phyloP scores from a whole-genome alignment of 169 alveolate species.

The Toxoplasma gondii region DNA sequence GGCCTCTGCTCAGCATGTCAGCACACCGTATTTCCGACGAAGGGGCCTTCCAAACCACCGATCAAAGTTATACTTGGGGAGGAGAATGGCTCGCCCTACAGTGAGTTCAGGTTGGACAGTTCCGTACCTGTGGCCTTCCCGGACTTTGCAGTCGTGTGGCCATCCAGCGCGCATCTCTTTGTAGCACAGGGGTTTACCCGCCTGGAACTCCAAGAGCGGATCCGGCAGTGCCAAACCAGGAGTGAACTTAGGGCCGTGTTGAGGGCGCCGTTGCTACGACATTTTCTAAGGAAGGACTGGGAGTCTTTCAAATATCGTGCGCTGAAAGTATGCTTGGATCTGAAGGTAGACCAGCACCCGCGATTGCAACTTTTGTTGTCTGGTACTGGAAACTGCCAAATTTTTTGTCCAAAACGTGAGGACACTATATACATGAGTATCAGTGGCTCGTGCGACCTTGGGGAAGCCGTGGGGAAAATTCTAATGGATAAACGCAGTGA shows the following conservation, averaged over 20 bases:
- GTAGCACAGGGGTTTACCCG: constrained; percentile 61
- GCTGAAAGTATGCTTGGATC: constrained; percentile 56
- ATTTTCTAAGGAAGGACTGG: constrained; percentile 63
- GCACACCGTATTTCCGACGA: constrained; percentile 50
- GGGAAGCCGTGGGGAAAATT: background rate
- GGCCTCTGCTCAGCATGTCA: constrained; percentile 61
- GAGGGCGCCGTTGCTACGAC: constrained; percentile 38
- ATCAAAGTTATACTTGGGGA: background rate
- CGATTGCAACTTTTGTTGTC: constrained; percentile 67
- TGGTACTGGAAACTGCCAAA: constrained; percentile 32
- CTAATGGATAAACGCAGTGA: constrained; percentile 45
- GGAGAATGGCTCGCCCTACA: constrained; percentile 19
- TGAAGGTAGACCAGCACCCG: constrained; percentile 67
- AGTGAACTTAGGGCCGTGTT: constrained; percentile 50
- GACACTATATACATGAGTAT: background rate
- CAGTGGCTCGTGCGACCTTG: background rate
- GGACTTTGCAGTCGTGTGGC: constrained; percentile 56
- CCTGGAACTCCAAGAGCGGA: constrained; percentile 52
- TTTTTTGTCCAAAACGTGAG: constrained; percentile 30
- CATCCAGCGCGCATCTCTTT: constrained; percentile 60
- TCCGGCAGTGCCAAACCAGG: constrained; percentile 57
- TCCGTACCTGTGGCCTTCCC: constrained; percentile 68
- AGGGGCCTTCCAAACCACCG: constrained; percentile 4
- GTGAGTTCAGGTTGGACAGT: constrained; percentile 60
- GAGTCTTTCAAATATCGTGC: constrained; percentile 40